Conservation (phyloP, 1,284 basidiomycete species). For the Chalciporus sp. region DNA sequence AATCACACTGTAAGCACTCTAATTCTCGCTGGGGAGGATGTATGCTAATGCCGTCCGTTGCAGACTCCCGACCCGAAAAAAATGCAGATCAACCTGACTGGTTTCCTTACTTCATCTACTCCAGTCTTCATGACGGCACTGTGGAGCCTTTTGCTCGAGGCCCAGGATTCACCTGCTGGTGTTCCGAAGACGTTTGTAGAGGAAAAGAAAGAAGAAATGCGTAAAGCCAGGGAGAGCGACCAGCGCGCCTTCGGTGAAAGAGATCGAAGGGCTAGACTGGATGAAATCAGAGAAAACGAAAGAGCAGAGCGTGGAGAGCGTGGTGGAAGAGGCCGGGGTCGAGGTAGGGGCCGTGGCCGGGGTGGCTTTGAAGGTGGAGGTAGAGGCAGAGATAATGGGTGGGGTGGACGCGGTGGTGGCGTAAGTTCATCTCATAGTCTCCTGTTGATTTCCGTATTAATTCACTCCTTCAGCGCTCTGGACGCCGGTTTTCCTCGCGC, state of each 20-base stretch:
- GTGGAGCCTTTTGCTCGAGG: conserved; percentile 90
- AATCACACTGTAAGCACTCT: conserved; percentile 67
- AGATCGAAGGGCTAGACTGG: conserved; percentile 65
- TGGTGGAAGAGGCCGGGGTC: conserved; percentile 48
- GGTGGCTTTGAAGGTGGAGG: conserved; percentile 43
- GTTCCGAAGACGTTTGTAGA: conserved; percentile 95
- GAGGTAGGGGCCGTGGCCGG: conserved; percentile 50
- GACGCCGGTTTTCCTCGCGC: conserved; percentile 42
- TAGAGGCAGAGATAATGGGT: conserved; percentile 38
- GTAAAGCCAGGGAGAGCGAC: conserved; percentile 73
- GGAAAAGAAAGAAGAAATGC: conserved; percentile 94
- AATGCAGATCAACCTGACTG: conserved; percentile 93
- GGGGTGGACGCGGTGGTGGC: conserved; percentile 45
- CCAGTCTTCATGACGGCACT: conserved; percentile 85
- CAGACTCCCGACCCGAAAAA: conserved; percentile 90
- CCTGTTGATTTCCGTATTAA: conserved; percentile 6
- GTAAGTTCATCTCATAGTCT: conserved; percentile 36
- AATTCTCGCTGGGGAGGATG: background rate
- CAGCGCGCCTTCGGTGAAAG: conserved; percentile 69
- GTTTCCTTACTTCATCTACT: conserved; percentile 85
- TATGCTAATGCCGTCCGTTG: background rate
- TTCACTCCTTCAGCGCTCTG: conserved; percentile 35
- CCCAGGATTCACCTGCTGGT: conserved; percentile 86
- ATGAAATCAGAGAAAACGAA: conserved; percentile 66
- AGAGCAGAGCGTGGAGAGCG: conserved; percentile 49